phyloP scores from a whole-genome alignment of 371 early-diverging fungal species.

The Saksenaea oblongispora region DNA sequence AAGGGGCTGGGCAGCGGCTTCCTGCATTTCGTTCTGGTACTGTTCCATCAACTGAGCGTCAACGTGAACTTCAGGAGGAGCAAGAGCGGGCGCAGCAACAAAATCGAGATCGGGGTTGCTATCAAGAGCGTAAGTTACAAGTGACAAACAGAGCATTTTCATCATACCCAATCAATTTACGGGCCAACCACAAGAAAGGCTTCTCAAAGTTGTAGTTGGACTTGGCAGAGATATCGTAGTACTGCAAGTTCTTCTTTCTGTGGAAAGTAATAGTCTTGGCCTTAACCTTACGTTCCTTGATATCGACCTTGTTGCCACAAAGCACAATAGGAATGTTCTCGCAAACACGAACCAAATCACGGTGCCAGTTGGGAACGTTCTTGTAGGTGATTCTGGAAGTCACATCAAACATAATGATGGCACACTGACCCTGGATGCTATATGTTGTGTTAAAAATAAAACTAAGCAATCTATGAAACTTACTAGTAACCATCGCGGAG shows the following conservation, averaged over 20 bases:
- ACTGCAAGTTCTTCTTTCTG: slow-evolving; percentile 99
- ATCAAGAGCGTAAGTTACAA: slow-evolving; percentile 6
- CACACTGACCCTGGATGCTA: slow-evolving; percentile 98
- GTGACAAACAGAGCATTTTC: slow-evolving; percentile 7
- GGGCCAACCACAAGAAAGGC: slow-evolving; percentile 99
- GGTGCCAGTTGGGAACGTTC: slow-evolving; percentile 99
- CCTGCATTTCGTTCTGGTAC: slow-evolving; percentile 78
- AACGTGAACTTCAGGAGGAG: slow-evolving; percentile 94
- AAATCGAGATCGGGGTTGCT: slow-evolving; percentile 95
- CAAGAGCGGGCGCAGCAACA: slow-evolving; percentile 97
- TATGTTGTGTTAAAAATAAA: background rate
- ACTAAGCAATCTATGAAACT: slow-evolving; percentile 24
- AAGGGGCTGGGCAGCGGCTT: slow-evolving; percentile 81
- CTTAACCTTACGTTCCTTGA: slow-evolving; percentile 99
- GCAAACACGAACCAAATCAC: slow-evolving; percentile 98
- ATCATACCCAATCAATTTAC: slow-evolving; percentile 89
- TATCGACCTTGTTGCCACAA: slow-evolving; percentile 99
- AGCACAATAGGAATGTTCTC: slow-evolving; percentile 99
- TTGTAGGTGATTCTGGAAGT: slow-evolving; percentile 99
- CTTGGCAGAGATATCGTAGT: slow-evolving; percentile 99
- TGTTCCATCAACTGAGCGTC: slow-evolving; percentile 79
- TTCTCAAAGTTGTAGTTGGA: slow-evolving; percentile 99
- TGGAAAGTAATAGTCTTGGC: slow-evolving; percentile 99
- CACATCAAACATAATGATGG: slow-evolving; percentile 99
- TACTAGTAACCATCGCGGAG: slow-evolving; percentile 99